Evolutionary conservation across 2,329 filamentous ascomycete species (phyloP), one percentile per base, ranked within the genome.

Genomic region (Diplocarpon mali): DNA sequence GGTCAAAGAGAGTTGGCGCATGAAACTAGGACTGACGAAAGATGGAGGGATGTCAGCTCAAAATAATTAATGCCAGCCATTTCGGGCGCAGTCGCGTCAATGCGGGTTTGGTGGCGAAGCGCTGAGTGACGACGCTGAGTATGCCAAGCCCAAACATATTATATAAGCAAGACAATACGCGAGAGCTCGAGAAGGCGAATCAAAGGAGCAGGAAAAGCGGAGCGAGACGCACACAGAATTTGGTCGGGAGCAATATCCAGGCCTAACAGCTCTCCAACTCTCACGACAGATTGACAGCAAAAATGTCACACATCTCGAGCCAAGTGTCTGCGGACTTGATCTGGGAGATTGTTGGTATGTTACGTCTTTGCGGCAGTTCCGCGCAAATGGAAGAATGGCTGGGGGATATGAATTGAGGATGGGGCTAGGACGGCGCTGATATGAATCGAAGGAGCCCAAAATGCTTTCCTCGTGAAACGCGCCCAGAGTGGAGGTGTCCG

Each of bases 281-380:
- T 47, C 42, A 48, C 48, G 36, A 44, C 37, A 44, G 37, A 45
- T 50, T 44, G 45, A 48, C 32, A 45, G 44, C 45, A 43, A 59
- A 53, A 38, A 62, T 62, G 60, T 55, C 60, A 63, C 78, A 72
- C 62, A 73, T 69, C 67, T 72, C 77, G 60, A 68, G 80, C 62
- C 86, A 88, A 75, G 75, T 94, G 65, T 93, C 88, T 68, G 71
- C 81, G 65, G 89, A 95, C 72, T 77, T 95, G 62, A 73, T 95
- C 76, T 96, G 90, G 90, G 83, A 90, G 78, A 73, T 93, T 69
- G 81, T 83, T 76, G 86, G 89, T 95, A 81, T 70, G 88, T 88
- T 17, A 30, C 17, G 32, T 43, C 9, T 39, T 29, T 42, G 32
- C 20, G 14, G 39, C 16, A 40, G 20, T 30, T 13, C 16, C 27